Percentiles rank a stretch among this genome's conserved stretches.
Conservation (phyloP, 2,329 filamentous ascomycete species). For the Massarina eburnea region DNA sequence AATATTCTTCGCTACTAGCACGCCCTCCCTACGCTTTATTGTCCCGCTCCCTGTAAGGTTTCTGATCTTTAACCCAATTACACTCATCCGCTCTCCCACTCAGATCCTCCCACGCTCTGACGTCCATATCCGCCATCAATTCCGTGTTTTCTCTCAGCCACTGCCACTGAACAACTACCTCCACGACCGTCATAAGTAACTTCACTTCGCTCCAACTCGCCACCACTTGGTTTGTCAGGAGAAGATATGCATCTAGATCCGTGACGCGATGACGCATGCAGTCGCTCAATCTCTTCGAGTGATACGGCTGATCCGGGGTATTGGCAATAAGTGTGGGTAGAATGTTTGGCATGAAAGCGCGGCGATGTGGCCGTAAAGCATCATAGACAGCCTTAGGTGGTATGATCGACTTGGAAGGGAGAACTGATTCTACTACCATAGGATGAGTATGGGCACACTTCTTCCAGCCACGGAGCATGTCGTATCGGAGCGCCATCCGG, state of each 20-base stretch:
- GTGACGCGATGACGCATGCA: conserved; percentile 36
- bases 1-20: no score
- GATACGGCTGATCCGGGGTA: conserved; percentile 12
- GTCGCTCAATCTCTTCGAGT: conserved; percentile 19
- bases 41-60: no score
- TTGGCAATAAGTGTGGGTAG: conserved; percentile 26
- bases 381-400: not conserved
- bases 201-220: conserved; percentile 12
- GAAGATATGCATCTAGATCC: conserved; percentile 22
- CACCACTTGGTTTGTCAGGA: conserved; percentile 23
- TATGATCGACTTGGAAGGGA: not conserved
- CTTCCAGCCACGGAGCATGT: conserved; percentile 29
- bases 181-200: conserved; percentile 11
- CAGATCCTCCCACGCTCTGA: conserved; percentile 24
- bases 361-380: not conserved
- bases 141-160: conserved; percentile 31
- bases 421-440: conserved; percentile 11
- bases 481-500: conserved; percentile 25
- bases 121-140: conserved; percentile 26
- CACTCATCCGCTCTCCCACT: conserved; percentile 24
- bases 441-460: conserved; percentile 7
- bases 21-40: no score
- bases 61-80: conserved; percentile 31
- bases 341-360: conserved; percentile 20
- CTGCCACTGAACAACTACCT: conserved; percentile 28